Evolutionary conservation across 1,284 basidiomycete species (phyloP), one percentile per base, ranked within the genome.

Genomic region (Pseudozyma flocculosa): DNA sequence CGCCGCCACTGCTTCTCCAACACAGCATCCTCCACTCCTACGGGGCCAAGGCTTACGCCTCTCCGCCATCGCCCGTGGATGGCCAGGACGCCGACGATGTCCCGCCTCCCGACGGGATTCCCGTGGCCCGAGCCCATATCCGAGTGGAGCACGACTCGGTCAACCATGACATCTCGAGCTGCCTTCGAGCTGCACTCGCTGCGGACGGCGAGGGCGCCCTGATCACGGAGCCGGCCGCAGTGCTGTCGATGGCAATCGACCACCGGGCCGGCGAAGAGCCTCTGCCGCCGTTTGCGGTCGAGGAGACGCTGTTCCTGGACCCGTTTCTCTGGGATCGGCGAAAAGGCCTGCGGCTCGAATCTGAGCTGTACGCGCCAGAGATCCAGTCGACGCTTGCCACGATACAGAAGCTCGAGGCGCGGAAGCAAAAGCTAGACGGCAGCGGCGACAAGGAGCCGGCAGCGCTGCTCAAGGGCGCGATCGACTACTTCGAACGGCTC

Each of bases 281-380:
- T 7, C 40, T 41, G 10, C 39, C 53, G 19, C 57, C 53, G 0
- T 55, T 66, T 18, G 42, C 44, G 21, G 48, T 66, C 42, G 43
- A 61, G 23, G 53, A 61, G 23, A 43, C 50, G 41, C 51, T 66
- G n/a, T 43, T 58, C 23, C 49, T 66, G n/a, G 62, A 66, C 26
- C 61, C 62, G 26, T 30, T 66, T 14, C 61, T 66, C 58, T 66
- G 62, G 62, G 52, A 61, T 32, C 50, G 52, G 1, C 47, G 62
- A 17, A 48, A 53, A 10, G 62, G 62, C 13, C 36, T 58, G n/a
- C 48, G 62, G 10, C 44, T 66, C 21, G 58, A 61, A 18, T 39
- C 62, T 17, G 62, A 66, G 41, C 29, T 57, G 18, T 45, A 42
- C 9, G 54, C 57, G 43, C 22, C 46, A 21, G 58, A 57, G 37